These are phyloP conservation scores for Bipolaris oryzae DNA, from an alignment of 2,329 filamentous ascomycete species.

Conservation along the genomic window DNA sequence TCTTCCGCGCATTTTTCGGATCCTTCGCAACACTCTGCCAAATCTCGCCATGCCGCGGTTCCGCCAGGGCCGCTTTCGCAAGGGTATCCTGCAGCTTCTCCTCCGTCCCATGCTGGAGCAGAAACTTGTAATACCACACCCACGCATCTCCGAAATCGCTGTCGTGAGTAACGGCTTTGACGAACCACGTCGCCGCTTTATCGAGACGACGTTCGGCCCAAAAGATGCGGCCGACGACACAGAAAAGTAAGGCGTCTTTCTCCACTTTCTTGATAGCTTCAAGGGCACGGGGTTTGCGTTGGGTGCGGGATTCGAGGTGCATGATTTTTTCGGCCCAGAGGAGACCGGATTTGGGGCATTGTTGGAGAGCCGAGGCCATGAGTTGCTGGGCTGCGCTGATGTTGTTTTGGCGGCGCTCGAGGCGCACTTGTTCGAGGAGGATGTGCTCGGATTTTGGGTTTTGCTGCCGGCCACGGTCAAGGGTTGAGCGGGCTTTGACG, in stretches of 20 bases:
- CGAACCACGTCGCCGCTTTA: conserved; percentile 96
- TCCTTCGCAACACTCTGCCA: conserved; percentile 90
- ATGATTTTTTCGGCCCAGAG: conserved; percentile 96
- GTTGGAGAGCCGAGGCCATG: conserved; percentile 92
- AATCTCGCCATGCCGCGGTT: conserved; percentile 89
- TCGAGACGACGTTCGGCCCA: conserved; percentile 92
- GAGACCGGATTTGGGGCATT: conserved; percentile 84
- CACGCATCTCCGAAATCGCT: conserved; percentile 88
- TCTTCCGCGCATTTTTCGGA: conserved; percentile 76
- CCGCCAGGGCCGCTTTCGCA: conserved; percentile 77
- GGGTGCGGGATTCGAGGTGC: conserved; percentile 88
- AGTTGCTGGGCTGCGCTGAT: conserved; percentile 81
- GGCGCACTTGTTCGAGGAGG: conserved; percentile 91
- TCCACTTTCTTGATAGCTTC: conserved; percentile 98
- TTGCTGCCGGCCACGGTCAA: conserved; percentile 87
- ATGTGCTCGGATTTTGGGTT: conserved; percentile 83
- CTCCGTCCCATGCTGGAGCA: conserved; percentile 88
- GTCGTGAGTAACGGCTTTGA: conserved; percentile 89
- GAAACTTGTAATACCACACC: conserved; percentile 98
- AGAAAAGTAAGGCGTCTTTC: conserved; percentile 85
- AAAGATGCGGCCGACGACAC: conserved; percentile 92
- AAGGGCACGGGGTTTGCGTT: conserved; percentile 86
- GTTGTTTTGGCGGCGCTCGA: conserved; percentile 88
- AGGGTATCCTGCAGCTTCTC: conserved; percentile 90
- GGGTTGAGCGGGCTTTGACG: conserved; percentile 91